These are phyloP conservation scores for Pseudogymnoascus sp. DNA, from an alignment of 2,329 filamentous ascomycete species.

Conservation along the genomic window DNA sequence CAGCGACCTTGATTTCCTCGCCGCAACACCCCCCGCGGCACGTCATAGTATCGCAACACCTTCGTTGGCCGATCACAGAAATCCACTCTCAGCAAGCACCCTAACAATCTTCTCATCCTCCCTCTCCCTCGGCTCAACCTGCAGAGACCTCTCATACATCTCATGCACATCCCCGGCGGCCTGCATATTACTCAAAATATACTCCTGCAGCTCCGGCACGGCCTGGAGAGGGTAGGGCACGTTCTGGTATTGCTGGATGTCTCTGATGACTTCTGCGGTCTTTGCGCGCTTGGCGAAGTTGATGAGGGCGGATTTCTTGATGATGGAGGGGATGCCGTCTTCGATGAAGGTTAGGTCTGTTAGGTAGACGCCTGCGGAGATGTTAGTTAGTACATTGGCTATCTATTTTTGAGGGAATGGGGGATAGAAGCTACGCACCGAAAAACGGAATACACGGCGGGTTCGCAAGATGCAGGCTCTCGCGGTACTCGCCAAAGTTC, in stretches of 20 bases:
- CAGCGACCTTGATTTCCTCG: neutral
- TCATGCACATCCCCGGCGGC: constrained; percentile 93
- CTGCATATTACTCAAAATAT: constrained; percentile 94
- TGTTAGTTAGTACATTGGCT: neutral
- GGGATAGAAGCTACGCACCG: constrained; percentile 5
- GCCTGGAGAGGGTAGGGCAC: constrained; percentile 89
- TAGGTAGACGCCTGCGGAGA: constrained; percentile 72
- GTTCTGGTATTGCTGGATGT: constrained; percentile 98
- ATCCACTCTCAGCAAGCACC: constrained; percentile 37
- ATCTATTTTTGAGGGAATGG: no score
- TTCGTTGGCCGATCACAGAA: constrained; percentile 1
- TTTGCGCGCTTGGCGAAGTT: constrained; percentile 98
- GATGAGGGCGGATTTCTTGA: constrained; percentile 94
- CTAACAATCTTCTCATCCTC: constrained; percentile 99
- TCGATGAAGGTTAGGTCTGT: constrained; percentile 98
- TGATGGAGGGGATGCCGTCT: constrained; percentile 91
- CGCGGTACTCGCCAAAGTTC: constrained; percentile 96
- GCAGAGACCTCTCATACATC: constrained; percentile 97
- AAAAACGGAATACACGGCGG: constrained; percentile 98
- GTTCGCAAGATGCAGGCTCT: constrained; percentile 84
- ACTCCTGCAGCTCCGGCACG: constrained; percentile 89
- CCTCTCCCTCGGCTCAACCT: constrained; percentile 87
- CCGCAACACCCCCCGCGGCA: neutral
- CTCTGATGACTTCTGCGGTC: constrained; percentile 95
- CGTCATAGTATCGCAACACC: no score